Percentiles rank a stretch among this genome's conserved stretches.
Conservation (phyloP, 2,329 filamentous ascomycete genomes). For the Neonectria sp. region DNA sequence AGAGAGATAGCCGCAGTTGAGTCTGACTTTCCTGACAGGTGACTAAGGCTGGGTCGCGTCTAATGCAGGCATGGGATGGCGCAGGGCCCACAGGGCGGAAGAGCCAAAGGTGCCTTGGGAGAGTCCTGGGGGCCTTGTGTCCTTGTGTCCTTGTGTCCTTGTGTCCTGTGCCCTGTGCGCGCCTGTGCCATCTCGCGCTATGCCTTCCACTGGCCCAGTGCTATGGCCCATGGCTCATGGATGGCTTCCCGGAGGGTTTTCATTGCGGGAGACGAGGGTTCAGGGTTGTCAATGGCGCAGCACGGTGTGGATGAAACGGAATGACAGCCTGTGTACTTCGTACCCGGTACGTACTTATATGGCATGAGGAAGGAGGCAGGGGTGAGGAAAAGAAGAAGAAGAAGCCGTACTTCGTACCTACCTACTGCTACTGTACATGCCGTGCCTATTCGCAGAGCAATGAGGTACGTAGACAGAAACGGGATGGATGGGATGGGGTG, state of each 20-base stretch:
- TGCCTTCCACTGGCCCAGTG: constrained; percentile 14
- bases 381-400: constrained; percentile 23
- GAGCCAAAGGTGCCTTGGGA: constrained; percentile 49
- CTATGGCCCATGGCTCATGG: not conserved
- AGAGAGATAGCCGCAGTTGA: constrained; percentile 47
- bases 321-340: constrained; percentile 34
- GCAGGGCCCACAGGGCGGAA: constrained; percentile 42
- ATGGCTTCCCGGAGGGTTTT: constrained; percentile 39
- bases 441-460: constrained; percentile 8
- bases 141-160: constrained; percentile 37
- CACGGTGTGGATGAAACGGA: constrained; percentile 40
- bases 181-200: constrained; percentile 36
- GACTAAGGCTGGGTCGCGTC: constrained; percentile 48
- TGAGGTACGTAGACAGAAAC: constrained; percentile 11
- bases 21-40: constrained; percentile 53
- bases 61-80: constrained; percentile 50
- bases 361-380: constrained; percentile 31
- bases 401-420: not conserved
- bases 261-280: constrained; percentile 39
- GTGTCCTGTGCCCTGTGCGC: constrained; percentile 39
- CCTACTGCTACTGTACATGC: constrained; percentile 5
- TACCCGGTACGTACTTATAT: constrained; percentile 29
- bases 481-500: constrained; percentile 8
- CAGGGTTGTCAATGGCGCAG: constrained; percentile 47
- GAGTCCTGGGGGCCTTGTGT: constrained; percentile 45